Conservation (phyloP, 148 eudicot species). For the Drosera capensis region DNA sequence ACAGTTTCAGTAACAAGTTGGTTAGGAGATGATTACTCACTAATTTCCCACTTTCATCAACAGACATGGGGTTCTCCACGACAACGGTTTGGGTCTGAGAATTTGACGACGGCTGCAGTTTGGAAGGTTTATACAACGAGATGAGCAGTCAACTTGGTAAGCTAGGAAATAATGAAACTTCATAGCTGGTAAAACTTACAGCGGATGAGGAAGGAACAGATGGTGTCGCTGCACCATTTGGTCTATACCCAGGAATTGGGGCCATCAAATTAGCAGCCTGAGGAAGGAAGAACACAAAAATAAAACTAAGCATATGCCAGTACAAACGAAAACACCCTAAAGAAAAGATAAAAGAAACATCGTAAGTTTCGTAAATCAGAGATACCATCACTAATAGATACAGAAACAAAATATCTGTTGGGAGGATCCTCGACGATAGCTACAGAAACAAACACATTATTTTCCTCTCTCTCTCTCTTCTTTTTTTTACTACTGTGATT, state of each 20-base stretch:
- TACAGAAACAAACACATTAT: too few relatives aligned
- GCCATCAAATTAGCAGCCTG: conserved; percentile 32
- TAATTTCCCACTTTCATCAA: conserved; percentile 46
- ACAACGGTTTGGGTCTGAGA: conserved; percentile 28
- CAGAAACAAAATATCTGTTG: too few relatives aligned
- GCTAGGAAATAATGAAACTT: background rate
- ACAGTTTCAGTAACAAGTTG: background rate
- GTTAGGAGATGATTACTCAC: conserved; percentile 14
- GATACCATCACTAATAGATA: background rate
- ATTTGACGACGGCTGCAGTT: conserved; percentile 17
- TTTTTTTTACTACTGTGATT: too few relatives aligned
- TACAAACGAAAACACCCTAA: background rate
- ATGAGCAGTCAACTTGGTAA: background rate
- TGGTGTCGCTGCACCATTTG: conserved; percentile 27
- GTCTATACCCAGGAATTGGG: conserved; percentile 29
- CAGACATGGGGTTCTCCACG: conserved; percentile 39
- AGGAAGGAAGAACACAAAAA: conserved; percentile 1
- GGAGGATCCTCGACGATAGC: too few relatives aligned
- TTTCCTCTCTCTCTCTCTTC: too few relatives aligned
- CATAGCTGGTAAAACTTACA: conserved; percentile 23
- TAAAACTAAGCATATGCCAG: background rate
- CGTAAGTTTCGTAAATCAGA: background rate
- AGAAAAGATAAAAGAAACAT: background rate
- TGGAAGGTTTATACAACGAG: background rate
- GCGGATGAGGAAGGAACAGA: conserved; percentile 19